Evolutionary conservation across 768 basidiomycete species (phyloP).

Genomic region (Hygrophorus russula): DNA sequence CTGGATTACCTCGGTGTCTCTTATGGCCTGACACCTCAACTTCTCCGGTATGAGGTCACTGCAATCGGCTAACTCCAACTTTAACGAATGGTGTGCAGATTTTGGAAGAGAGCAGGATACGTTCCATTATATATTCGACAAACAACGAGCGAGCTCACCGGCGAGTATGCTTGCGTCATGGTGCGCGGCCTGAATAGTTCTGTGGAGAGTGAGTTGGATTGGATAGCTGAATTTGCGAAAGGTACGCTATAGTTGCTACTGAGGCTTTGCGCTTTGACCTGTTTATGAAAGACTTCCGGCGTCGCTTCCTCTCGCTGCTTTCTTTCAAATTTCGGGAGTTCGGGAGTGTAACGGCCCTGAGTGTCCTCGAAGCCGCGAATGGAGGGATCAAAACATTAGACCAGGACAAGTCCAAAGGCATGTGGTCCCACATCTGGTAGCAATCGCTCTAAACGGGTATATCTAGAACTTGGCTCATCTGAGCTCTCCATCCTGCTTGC

Average conservation of each 20-base stretch:
- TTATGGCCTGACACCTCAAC: slow-evolving; percentile 81
- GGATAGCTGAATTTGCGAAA: slow-evolving; percentile 84
- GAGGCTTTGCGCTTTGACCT: neutral
- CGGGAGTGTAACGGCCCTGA: slow-evolving; percentile 75
- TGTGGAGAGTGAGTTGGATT: slow-evolving; percentile 51
- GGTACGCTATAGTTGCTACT: slow-evolving; percentile 29
- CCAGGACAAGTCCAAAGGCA: slow-evolving; percentile 26
- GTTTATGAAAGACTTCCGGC: slow-evolving; percentile 64
- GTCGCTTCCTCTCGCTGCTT: slow-evolving; percentile 78
- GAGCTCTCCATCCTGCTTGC: slow-evolving; percentile 55
- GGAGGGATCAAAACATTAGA: slow-evolving; percentile 40
- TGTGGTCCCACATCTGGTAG: neutral
- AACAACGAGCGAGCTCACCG: slow-evolving; percentile 89
- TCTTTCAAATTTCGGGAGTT: slow-evolving; percentile 96
- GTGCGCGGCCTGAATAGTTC: slow-evolving; percentile 72
- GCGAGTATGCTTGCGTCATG: slow-evolving; percentile 97
- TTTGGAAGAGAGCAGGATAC: slow-evolving; percentile 94
- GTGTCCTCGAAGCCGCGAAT: slow-evolving; percentile 80
- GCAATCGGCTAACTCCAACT: neutral
- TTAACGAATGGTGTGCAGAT: slow-evolving; percentile 28
- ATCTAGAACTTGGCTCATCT: slow-evolving; percentile 22
- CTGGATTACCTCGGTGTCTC: slow-evolving; percentile 95
- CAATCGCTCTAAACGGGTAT: neutral
- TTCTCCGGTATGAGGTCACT: slow-evolving; percentile 46
- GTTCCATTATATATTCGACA: slow-evolving; percentile 90